Base-by-base conservation (phyloP, 495 filamentous ascomycete species). In the Pyronema domesticum region DNA sequence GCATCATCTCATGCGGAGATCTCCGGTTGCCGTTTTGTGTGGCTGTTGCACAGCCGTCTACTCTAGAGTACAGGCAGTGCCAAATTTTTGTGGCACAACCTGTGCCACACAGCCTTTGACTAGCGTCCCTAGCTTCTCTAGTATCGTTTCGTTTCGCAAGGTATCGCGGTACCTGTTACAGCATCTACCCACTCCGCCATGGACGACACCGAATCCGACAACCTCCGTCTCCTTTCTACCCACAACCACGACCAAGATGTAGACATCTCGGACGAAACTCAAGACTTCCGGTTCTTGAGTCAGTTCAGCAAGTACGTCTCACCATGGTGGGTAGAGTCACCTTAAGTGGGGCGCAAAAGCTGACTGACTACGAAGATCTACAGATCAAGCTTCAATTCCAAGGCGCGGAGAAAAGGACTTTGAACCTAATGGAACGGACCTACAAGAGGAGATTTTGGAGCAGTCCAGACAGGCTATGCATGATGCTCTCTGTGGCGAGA, bases 371-470 rank as follows among this genome's bases (percentile, higher is more conserved):
- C 39, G 3, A 30, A 52, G 55, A 65, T 45, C 48, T 47, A 51
- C 56, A 15, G 52, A 69, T 23, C 60, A 71, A 43, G 57, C 69
- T 6, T 67, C 69, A 11, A 72, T 89, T 36, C 85, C 85, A 37
- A 80, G 78, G 56, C 83, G 84, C 55, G 91, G 91, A 47, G 85
- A 91, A 64, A 98, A 98, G 67, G 91, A 98, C 71, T 98, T 95
- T 67, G 91, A 95, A 68, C 78, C 84, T 11, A 85, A 96, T 67
- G 85, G 82, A 54, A 96, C 91, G 11, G 71, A 77, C 45, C 77
- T 81, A 53, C 91, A 98, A 68, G 76, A 79, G 58, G 69, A 75
- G 50, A 75, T 81, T 19, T 81, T 98, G 46, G 78, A 80, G 57
- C 78, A 82, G 18, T 89, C 85, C 30, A 79, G 89, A n/a, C 71